phyloP scores from a whole-genome alignment of 2,329 filamentous ascomycete species.

The Calonectria naviculata region DNA sequence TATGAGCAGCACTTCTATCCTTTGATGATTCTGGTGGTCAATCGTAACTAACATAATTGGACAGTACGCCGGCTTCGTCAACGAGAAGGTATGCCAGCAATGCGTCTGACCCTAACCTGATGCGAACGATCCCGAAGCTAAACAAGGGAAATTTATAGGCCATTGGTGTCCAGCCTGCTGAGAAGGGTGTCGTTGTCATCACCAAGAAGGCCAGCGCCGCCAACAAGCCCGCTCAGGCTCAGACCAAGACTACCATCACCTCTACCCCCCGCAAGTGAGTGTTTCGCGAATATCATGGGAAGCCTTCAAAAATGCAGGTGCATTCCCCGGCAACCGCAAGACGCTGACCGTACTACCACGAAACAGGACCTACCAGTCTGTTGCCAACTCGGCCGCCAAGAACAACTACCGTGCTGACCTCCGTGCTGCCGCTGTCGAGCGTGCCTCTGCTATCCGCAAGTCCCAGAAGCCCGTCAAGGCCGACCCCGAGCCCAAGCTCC shows the following conservation, averaged over 20 bases:
- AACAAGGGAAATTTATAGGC: conserved; percentile 65
- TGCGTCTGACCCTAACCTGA: conserved; percentile 21
- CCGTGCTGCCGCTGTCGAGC: conserved; percentile 82
- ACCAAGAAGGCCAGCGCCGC: conserved; percentile 83
- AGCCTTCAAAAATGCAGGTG: background rate
- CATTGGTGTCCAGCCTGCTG: conserved; percentile 76
- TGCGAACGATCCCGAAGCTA: conserved; percentile 30
- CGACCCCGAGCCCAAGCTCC: conserved; percentile 76
- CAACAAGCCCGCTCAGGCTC: conserved; percentile 78
- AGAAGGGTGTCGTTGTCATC: conserved; percentile 83
- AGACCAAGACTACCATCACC: conserved; percentile 76
- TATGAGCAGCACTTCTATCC: conserved; percentile 49
- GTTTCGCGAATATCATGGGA: background rate
- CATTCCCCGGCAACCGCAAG: background rate
- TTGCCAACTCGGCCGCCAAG: conserved; percentile 87
- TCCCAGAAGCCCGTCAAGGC: conserved; percentile 85
- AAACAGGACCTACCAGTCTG: conserved; percentile 84
- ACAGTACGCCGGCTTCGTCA: conserved; percentile 92
- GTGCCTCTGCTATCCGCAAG: conserved; percentile 85
- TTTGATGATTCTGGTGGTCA: background rate
- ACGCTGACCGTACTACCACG: conserved; percentile 34
- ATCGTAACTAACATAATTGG: conserved; percentile 47
- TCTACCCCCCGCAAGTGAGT: conserved; percentile 78
- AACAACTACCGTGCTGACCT: conserved; percentile 86
- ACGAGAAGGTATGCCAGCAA: conserved; percentile 79